These are phyloP conservation scores for Chaetomidium leptoderma DNA, from an alignment of 495 filamentous ascomycete genomes.

Conservation along the genomic window DNA sequence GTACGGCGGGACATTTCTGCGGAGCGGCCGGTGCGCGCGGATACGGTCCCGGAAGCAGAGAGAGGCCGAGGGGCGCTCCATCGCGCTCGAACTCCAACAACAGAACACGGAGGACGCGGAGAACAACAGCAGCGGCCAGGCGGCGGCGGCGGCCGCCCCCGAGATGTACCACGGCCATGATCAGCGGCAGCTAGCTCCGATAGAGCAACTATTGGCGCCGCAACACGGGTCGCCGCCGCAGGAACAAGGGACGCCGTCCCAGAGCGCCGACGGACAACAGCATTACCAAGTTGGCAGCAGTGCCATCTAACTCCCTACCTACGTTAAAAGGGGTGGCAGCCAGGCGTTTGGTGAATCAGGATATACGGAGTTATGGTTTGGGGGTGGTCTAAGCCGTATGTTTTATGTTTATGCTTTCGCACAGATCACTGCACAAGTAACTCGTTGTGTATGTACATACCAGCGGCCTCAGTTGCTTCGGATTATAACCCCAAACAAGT, in stretches of 20 bases:
- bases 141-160: neutral
- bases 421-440: too few relatives aligned
- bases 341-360: neutral
- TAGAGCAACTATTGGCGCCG: neutral
- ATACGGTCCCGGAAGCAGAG: constrained; percentile 16
- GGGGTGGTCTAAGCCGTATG: too few relatives aligned
- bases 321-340: neutral
- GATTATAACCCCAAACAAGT: too few relatives aligned
- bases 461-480: too few relatives aligned
- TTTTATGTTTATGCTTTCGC: too few relatives aligned
- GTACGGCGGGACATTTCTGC: constrained; percentile 10
- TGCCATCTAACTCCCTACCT: neutral
- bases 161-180: neutral
- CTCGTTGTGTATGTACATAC: too few relatives aligned
- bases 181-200: constrained; percentile 11
- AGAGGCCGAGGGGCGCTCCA: constrained; percentile 17
- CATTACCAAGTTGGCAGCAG: neutral
- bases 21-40: constrained; percentile 9
- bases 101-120: neutral
- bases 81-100: constrained; percentile 13
- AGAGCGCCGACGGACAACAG: neutral
- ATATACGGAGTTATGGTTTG: neutral
- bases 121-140: neutral
- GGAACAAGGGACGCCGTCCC: neutral
- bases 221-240: neutral